phyloP scores from a whole-genome alignment of 2,329 filamentous ascomycete species.

The Arachnopeziza araneosa region DNA sequence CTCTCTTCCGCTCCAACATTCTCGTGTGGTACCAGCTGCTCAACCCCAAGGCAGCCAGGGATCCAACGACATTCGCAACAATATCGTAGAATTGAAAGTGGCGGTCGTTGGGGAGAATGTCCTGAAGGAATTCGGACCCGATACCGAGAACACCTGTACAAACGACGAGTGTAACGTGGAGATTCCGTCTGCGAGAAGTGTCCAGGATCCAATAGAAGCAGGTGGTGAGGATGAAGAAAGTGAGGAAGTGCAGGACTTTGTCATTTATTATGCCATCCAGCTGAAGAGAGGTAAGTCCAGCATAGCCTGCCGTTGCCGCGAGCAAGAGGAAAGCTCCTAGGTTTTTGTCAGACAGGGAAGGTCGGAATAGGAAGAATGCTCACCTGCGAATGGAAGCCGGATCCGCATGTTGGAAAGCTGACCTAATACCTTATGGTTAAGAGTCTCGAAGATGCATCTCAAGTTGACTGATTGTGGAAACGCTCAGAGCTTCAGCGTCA shows the following conservation, averaged over 20 bases:
- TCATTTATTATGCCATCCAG: constrained; percentile 64
- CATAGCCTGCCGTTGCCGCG: constrained; percentile 69
- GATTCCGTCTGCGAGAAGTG: constrained; percentile 74
- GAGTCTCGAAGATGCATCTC: constrained; percentile 1
- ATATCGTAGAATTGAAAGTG: constrained; percentile 78
- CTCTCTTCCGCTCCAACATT: constrained; percentile 83
- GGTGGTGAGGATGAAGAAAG: constrained; percentile 84
- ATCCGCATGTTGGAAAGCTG: constrained; percentile 61
- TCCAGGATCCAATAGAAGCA: constrained; percentile 97
- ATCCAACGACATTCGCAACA: constrained; percentile 79
- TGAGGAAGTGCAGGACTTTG: constrained; percentile 80
- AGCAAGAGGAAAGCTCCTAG: constrained; percentile 65
- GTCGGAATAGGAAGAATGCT: constrained; percentile 25
- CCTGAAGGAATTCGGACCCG: constrained; percentile 72
- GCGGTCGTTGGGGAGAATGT: constrained; percentile 66
- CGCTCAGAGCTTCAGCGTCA: neutral
- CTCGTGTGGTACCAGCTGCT: constrained; percentile 92
- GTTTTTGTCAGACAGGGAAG: constrained; percentile 9
- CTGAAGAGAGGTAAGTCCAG: constrained; percentile 65
- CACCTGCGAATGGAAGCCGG: constrained; percentile 83
- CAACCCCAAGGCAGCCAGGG: constrained; percentile 61
- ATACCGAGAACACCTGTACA: constrained; percentile 69
- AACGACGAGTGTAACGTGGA: constrained; percentile 76
- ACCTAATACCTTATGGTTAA: neutral
- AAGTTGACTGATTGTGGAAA: neutral